A percentile compares a stretch with the other conserved stretches of the same genome.
Conservation (phyloP, 2,329 filamentous ascomycete species). For the Hypoxylon sp. region DNA sequence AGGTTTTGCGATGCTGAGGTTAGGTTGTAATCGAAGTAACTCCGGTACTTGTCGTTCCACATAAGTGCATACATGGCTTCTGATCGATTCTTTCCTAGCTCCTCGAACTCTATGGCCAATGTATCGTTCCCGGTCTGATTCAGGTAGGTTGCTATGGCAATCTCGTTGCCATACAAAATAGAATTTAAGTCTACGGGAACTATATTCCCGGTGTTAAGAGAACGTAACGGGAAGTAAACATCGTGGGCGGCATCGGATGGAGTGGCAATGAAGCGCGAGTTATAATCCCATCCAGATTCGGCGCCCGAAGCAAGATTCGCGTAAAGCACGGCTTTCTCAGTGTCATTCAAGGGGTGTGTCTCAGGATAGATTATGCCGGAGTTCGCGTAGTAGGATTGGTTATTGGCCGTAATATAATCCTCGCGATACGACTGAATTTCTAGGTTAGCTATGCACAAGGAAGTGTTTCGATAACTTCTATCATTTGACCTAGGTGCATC, state of each 20-base stretch:
- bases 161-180: slow-evolving; percentile 76
- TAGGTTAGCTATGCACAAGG: slow-evolving; percentile 15
- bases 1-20: slow-evolving; percentile 70
- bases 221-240: slow-evolving; percentile 75
- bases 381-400: slow-evolving; percentile 72
- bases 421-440: slow-evolving; percentile 68
- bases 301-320: slow-evolving; percentile 75
- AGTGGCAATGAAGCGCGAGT: slow-evolving; percentile 69
- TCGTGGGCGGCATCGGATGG: slow-evolving; percentile 71
- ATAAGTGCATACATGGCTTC: slow-evolving; percentile 74
- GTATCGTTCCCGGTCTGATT: slow-evolving; percentile 65
- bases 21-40: slow-evolving; percentile 79
- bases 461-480: neutral
- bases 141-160: slow-evolving; percentile 70
- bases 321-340: slow-evolving; percentile 68
- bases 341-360: slow-evolving; percentile 64
- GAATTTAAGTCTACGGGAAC: slow-evolving; percentile 78
- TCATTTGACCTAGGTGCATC: neutral
- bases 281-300: slow-evolving; percentile 77
- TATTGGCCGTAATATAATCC: slow-evolving; percentile 76
- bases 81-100: slow-evolving; percentile 67
- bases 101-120: slow-evolving; percentile 64
- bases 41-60: slow-evolving; percentile 74
- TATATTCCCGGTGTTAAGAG: slow-evolving; percentile 70
- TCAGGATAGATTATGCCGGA: slow-evolving; percentile 72